Conservation (phyloP, 208 protist genomes). For the Trypanosomatidae sp. region DNA sequence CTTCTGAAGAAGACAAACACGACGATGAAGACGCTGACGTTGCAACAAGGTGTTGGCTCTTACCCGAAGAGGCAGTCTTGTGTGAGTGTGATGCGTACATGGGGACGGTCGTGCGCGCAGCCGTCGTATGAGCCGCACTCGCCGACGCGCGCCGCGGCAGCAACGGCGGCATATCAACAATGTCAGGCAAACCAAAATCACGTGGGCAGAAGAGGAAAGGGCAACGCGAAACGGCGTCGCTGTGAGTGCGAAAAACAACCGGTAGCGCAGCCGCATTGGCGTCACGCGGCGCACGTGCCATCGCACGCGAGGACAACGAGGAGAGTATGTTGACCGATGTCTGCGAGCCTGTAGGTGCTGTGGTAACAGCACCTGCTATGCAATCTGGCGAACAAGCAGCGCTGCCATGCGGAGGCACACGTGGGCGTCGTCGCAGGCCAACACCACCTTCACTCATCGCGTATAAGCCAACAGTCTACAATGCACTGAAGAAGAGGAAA, state of each 20-base stretch:
- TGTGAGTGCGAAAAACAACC: conserved; percentile 69
- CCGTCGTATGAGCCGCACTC: neutral
- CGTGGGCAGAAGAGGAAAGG: conserved; percentile 68
- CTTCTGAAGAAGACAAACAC: neutral
- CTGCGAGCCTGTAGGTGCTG: too few species aligned
- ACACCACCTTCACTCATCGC: too few species aligned
- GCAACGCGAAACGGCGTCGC: conserved; percentile 30
- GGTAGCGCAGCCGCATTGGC: conserved; percentile 42
- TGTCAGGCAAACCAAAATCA: conserved; percentile 41
- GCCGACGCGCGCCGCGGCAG: neutral
- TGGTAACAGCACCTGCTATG: too few species aligned
- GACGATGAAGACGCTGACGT: neutral
- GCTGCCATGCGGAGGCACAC: too few species aligned
- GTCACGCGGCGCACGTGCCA: neutral
- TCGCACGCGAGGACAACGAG: too few species aligned
- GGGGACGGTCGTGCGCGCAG: neutral
- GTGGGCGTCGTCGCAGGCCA: too few species aligned
- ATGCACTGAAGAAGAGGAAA: too few species aligned
- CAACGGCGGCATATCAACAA: neutral
- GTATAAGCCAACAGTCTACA: too few species aligned
- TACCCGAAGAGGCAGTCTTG: neutral
- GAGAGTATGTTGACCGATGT: too few species aligned
- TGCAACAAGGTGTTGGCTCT: neutral
- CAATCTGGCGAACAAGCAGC: too few species aligned
- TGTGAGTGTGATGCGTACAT: neutral